Evolutionary conservation across 176 grass and related monocot species (phyloP).

Genomic region (Echinochloa phyllopogon): DNA sequence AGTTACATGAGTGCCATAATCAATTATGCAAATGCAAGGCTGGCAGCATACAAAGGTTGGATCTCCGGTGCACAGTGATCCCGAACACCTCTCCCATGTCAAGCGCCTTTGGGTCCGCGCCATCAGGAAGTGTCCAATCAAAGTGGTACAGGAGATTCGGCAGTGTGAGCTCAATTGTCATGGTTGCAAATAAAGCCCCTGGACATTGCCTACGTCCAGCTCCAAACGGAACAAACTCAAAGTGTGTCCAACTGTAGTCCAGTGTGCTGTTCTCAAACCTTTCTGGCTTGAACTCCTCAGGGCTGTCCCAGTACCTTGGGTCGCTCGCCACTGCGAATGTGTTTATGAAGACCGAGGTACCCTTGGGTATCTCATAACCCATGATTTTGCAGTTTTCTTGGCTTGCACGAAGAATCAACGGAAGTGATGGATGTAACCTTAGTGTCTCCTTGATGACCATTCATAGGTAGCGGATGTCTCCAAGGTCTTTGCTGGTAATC

Average conservation of each 20-base stretch:
- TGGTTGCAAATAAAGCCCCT: slow-evolving; percentile 21
- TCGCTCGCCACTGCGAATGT: slow-evolving; percentile 38
- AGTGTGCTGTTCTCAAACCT: slow-evolving; percentile 19
- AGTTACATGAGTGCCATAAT: not conserved
- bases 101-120: not conserved
- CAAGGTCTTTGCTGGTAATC: not conserved
- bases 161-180: slow-evolving; percentile 17
- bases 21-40: not conserved
- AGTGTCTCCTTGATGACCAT: slow-evolving; percentile 49
- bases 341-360: slow-evolving; percentile 30
- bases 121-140: slow-evolving; percentile 36
- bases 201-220: slow-evolving; percentile 38
- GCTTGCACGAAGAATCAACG: slow-evolving; percentile 32
- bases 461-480: slow-evolving; percentile 12
- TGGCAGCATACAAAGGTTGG: not conserved
- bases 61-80: not conserved
- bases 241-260: slow-evolving; percentile 1
- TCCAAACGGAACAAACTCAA: slow-evolving; percentile 40
- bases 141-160: slow-evolving; percentile 31
- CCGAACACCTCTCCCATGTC: slow-evolving; percentile 44
- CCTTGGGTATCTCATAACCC: slow-evolving; percentile 49
- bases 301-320: slow-evolving; percentile 40
- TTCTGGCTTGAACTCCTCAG: slow-evolving; percentile 41
- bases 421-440: slow-evolving; percentile 40
- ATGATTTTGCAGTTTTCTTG: slow-evolving; percentile 29